Percentiles rank a stretch among this genome's conserved stretches.
phyloP scores from a whole-genome alignment of 306 rosid species.

The Ochetophila trinervis region DNA sequence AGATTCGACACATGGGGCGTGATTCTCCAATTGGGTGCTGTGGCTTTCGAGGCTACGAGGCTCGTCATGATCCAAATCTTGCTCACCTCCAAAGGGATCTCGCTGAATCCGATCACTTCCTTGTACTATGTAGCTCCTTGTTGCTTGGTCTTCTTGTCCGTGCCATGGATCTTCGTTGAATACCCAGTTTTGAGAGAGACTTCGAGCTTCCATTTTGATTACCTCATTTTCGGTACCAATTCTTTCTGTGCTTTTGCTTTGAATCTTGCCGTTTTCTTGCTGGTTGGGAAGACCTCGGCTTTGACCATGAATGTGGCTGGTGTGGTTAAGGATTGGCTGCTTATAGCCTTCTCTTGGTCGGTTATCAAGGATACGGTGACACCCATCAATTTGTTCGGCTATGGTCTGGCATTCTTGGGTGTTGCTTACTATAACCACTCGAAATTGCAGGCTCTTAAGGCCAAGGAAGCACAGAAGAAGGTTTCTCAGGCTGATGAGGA shows the following conservation, averaged over 20 bases:
- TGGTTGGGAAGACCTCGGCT: conserved; percentile 86
- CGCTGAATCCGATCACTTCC: conserved; percentile 75
- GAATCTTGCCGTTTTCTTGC: conserved; percentile 77
- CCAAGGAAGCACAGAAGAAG: conserved; percentile 82
- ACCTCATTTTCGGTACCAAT: conserved; percentile 61
- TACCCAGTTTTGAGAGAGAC: conserved; percentile 54
- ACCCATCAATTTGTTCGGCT: conserved; percentile 72
- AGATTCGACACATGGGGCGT: conserved; percentile 78
- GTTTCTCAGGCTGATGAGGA: conserved; percentile 61
- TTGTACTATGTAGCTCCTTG: conserved; percentile 84
- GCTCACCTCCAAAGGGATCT: conserved; percentile 78
- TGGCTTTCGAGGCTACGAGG: conserved; percentile 79
- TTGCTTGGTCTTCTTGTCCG: conserved; percentile 51
- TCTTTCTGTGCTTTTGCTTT: conserved; percentile 76
- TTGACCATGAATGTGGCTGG: conserved; percentile 94
- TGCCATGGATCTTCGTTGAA: conserved; percentile 79
- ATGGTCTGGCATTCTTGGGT: conserved; percentile 74
- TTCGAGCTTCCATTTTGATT: conserved; percentile 65
- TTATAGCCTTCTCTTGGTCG: conserved; percentile 87
- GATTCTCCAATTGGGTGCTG: conserved; percentile 71
- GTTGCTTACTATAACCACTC: conserved; percentile 84
- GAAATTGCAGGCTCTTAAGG: conserved; percentile 74
- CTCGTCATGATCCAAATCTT: conserved; percentile 86
- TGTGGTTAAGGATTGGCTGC: conserved; percentile 81
- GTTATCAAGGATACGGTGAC: conserved; percentile 87